A percentile compares a stretch with the other conserved stretches of the same genome.
Evolutionary conservation across 2,329 filamentous ascomycete species (phyloP).

Genomic region (Colletotrichum zoysiae): DNA sequence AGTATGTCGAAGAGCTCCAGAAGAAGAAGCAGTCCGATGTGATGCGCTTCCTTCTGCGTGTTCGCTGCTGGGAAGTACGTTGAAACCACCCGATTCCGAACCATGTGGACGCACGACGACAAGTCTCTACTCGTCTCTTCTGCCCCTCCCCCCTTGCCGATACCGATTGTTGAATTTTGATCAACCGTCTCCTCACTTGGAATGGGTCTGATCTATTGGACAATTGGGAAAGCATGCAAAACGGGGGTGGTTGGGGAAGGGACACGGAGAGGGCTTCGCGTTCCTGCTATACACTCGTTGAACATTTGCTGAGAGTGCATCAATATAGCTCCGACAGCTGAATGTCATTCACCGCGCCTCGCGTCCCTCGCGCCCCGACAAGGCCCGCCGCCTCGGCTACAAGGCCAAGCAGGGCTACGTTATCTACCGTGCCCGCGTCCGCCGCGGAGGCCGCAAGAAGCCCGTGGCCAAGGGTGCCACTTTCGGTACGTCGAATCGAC

Average conservation of each 20-base stretch:
- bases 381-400: conserved; percentile 99
- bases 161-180: conserved; percentile 11
- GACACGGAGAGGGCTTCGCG: conserved; percentile 51
- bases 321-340: conserved; percentile 99
- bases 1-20: conserved; percentile 99
- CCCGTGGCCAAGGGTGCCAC: conserved; percentile 98
- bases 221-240: conserved; percentile 7
- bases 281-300: conserved; percentile 98
- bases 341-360: conserved; percentile 99
- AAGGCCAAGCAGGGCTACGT: conserved; percentile 99
- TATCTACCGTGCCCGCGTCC: conserved; percentile 99
- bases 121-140: conserved; percentile 41
- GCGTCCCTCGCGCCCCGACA: conserved; percentile 97
- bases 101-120: conserved; percentile 52
- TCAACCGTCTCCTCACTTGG: background rate
- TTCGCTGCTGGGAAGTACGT: conserved; percentile 99
- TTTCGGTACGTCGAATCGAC: conserved; percentile 78
- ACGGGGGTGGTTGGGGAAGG: background rate
- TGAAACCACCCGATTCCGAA: conserved; percentile 56
- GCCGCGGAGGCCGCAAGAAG: conserved; percentile 98
- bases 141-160: conserved; percentile 32
- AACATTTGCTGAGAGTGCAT: conserved; percentile 99
- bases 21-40: conserved; percentile 99
- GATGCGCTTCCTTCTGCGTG: conserved; percentile 99
- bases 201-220: conserved; percentile 16